These are phyloP conservation scores for Limnomonas spitsbergensis DNA, from an alignment of 139 green algal species.

Conservation along the genomic window DNA sequence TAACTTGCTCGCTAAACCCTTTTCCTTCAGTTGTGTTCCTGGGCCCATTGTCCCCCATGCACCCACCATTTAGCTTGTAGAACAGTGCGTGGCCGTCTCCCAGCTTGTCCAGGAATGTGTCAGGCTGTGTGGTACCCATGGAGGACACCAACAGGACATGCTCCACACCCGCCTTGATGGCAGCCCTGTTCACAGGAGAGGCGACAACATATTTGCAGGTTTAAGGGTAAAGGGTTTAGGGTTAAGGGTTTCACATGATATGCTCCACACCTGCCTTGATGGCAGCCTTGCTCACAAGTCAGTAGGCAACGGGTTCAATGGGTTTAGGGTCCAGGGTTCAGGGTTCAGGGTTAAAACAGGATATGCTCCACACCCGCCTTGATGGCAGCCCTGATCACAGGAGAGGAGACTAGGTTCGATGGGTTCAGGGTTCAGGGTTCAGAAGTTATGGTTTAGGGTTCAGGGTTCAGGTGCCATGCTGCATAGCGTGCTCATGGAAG, in stretches of 20 bases:
- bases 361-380: slow-evolving; percentile 7
- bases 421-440: background rate
- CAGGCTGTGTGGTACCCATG: slow-evolving; percentile 13
- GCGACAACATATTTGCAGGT: too few species aligned
- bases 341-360: background rate
- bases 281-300: background rate
- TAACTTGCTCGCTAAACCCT: too few species aligned
- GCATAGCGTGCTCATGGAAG: background rate
- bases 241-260: background rate
- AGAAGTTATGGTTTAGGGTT: too few species aligned
- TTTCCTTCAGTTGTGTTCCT: too few species aligned
- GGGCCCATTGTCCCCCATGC: too few species aligned
- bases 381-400: background rate
- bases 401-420: too few species aligned
- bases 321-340: background rate
- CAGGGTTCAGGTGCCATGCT: background rate
- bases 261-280: slow-evolving; percentile 6
- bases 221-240: background rate
- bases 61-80: slow-evolving; percentile 16
- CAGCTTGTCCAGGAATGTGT: slow-evolving; percentile 19
- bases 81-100: slow-evolving; percentile 9
- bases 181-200: background rate
- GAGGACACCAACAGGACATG: slow-evolving; percentile 14
- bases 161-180: slow-evolving; percentile 1
- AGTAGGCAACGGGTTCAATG: too few species aligned